phyloP scores from a whole-genome alignment of 495 filamentous ascomycete species.

The Peziza echinospora region DNA sequence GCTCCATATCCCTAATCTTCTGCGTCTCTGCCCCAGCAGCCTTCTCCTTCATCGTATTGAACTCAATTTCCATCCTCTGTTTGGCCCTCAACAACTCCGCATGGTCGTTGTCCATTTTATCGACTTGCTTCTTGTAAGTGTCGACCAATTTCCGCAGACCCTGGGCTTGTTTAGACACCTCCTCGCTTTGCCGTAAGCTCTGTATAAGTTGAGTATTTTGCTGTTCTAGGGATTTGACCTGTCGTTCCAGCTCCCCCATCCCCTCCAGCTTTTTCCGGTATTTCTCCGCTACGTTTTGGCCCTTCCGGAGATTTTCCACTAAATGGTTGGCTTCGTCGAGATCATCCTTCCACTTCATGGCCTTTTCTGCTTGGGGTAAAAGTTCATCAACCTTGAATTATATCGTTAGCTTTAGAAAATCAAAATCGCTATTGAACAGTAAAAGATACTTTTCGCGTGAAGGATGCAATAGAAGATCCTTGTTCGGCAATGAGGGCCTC shows the following conservation, averaged over 20 bases:
- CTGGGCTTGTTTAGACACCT: conserved; percentile 16
- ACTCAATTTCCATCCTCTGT: conserved; percentile 12
- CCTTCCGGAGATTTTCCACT: conserved; percentile 18
- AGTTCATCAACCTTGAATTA: conserved; percentile 13
- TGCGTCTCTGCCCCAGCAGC: conserved; percentile 15
- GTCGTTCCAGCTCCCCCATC: conserved; percentile 18
- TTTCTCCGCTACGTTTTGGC: conserved; percentile 19
- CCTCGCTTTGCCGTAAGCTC: conserved; percentile 15
- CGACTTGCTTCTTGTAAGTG: conserved; percentile 19
- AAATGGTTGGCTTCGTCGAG: conserved; percentile 19
- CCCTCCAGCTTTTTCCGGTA: conserved; percentile 19
- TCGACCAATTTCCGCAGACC: conserved; percentile 18
- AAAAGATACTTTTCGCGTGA: conserved; percentile 10
- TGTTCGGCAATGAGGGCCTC: conserved; percentile 12
- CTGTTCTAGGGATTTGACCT: conserved; percentile 16
- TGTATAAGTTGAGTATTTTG: conserved; percentile 14
- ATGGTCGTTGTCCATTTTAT: conserved; percentile 16
- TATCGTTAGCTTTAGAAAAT: not conserved
- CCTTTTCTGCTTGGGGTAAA: conserved; percentile 13
- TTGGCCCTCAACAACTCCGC: conserved; percentile 14
- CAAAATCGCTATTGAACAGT: not conserved
- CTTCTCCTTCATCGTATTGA: conserved; percentile 15
- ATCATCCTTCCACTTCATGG: conserved; percentile 19
- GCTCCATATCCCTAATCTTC: conserved; percentile 19
- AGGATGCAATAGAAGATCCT: conserved; percentile 11